These are phyloP conservation scores for Alternaria consortialis DNA, from an alignment of 2,329 filamentous ascomycete species.

Conservation along the genomic window DNA sequence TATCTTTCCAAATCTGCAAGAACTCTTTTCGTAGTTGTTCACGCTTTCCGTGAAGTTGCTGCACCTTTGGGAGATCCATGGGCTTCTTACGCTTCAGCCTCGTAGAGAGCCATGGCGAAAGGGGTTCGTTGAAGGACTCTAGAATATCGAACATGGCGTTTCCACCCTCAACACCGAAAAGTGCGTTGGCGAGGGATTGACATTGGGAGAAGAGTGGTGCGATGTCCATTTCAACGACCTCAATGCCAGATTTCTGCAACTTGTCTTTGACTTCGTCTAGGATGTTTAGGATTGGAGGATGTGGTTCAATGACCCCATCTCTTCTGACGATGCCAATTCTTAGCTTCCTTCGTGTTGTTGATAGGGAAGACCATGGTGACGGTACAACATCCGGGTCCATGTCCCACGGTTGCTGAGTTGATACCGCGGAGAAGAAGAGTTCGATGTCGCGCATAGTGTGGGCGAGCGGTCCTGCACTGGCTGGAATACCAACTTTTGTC, in stretches of 20 bases:
- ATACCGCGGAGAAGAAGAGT: constrained; percentile 63
- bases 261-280: constrained; percentile 56
- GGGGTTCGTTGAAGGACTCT: constrained; percentile 63
- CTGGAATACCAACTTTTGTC: constrained; percentile 56
- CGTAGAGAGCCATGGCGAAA: constrained; percentile 67
- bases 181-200: constrained; percentile 64
- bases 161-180: constrained; percentile 68
- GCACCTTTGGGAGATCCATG: constrained; percentile 59
- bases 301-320: constrained; percentile 61
- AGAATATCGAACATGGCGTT: constrained; percentile 66
- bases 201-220: constrained; percentile 62
- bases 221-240: constrained; percentile 67
- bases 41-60: constrained; percentile 63
- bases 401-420: constrained; percentile 62
- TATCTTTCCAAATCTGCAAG: constrained; percentile 64
- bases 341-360: constrained; percentile 40
- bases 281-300: constrained; percentile 60
- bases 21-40: constrained; percentile 64
- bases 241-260: constrained; percentile 55
- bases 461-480: constrained; percentile 58
- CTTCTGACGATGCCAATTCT: constrained; percentile 60
- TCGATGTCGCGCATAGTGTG: constrained; percentile 62
- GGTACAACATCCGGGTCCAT: constrained; percentile 56
- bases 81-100: constrained; percentile 61
- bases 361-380: constrained; percentile 48